These are phyloP conservation scores for Fabrea salina DNA, from an alignment of 169 alveolate genomes.

Conservation along the genomic window DNA sequence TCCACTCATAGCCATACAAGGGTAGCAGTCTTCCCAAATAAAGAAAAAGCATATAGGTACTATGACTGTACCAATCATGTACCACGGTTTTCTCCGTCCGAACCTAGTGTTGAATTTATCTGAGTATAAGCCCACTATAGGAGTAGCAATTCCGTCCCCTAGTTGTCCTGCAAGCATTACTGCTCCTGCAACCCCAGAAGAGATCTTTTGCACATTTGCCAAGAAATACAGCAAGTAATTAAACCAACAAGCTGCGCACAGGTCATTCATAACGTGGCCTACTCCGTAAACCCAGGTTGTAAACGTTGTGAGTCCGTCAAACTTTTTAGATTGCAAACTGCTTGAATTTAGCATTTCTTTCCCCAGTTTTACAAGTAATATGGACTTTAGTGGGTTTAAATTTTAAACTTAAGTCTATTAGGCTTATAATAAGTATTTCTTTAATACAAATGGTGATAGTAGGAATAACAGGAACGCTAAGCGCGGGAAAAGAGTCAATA, in stretches of 20 bases:
- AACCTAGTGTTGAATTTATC: conserved; percentile 54
- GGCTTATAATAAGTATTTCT: too few relatives aligned
- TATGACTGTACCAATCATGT: conserved; percentile 52
- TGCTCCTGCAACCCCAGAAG: conserved; percentile 38
- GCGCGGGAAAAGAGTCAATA: conserved; percentile 21
- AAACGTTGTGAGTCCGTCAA: conserved; percentile 41
- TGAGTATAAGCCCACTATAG: conserved; percentile 56
- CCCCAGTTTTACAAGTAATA: too few relatives aligned
- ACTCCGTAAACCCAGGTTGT: conserved; percentile 56
- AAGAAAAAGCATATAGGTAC: conserved; percentile 55
- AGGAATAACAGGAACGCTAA: conserved; percentile 28
- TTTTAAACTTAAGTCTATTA: too few relatives aligned
- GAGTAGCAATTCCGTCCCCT: conserved; percentile 69
- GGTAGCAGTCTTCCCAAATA: conserved; percentile 33
- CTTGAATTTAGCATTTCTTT: too few relatives aligned
- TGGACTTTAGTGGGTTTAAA: too few relatives aligned
- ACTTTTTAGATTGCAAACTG: too few relatives aligned
- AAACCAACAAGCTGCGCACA: conserved; percentile 76
- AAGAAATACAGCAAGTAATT: conserved; percentile 43
- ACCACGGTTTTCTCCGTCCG: conserved; percentile 72
- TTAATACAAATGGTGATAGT: conserved; percentile 27
- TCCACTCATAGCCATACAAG: neutral
- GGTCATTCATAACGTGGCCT: conserved; percentile 74
- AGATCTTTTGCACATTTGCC: conserved; percentile 24
- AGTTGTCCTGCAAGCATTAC: conserved; percentile 62